These are phyloP conservation scores for Neofusicoccum laricinum DNA, from an alignment of 2,329 filamentous ascomycete genomes.

Conservation along the genomic window DNA sequence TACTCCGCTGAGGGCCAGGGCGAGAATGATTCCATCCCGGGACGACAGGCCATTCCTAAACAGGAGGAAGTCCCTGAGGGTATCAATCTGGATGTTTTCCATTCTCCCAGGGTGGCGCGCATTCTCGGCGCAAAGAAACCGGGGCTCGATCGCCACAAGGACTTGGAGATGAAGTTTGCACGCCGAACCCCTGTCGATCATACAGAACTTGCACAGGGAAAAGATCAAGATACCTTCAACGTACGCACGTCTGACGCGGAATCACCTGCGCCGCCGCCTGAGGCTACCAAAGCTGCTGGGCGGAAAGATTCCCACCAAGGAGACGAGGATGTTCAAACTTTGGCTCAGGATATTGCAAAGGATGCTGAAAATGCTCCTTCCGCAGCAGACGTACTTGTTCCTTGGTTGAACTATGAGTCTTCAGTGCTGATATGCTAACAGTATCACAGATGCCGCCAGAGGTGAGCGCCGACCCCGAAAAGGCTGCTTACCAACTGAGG, in stretches of 20 bases:
- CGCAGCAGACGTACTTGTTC: slow-evolving; percentile 25
- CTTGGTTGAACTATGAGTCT: background rate
- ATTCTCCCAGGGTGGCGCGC: slow-evolving; percentile 56
- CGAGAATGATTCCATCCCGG: slow-evolving; percentile 28
- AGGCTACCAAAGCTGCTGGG: slow-evolving; percentile 16
- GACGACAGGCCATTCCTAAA: slow-evolving; percentile 27
- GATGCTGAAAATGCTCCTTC: slow-evolving; percentile 35
- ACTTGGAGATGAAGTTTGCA: slow-evolving; percentile 33
- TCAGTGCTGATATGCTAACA: slow-evolving; percentile 46
- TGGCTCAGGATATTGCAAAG: slow-evolving; percentile 48
- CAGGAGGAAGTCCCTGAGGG: slow-evolving; percentile 54
- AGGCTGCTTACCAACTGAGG: slow-evolving; percentile 64
- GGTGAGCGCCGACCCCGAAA: slow-evolving; percentile 26
- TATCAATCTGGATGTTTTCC: slow-evolving; percentile 61
- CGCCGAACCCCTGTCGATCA: slow-evolving; percentile 36
- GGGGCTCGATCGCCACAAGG: slow-evolving; percentile 15
- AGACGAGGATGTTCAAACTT: slow-evolving; percentile 42
- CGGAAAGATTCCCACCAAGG: slow-evolving; percentile 2
- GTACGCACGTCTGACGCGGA: slow-evolving; percentile 21
- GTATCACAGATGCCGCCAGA: slow-evolving; percentile 34
- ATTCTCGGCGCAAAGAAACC: slow-evolving; percentile 45
- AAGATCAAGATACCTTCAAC: slow-evolving; percentile 38
- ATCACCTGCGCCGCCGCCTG: background rate
- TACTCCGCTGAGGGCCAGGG: slow-evolving; percentile 36
- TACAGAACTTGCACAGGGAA: slow-evolving; percentile 33